phyloP scores from a whole-genome alignment of 2,329 filamentous ascomycete species.

The Nothomitra cinnamomea region DNA sequence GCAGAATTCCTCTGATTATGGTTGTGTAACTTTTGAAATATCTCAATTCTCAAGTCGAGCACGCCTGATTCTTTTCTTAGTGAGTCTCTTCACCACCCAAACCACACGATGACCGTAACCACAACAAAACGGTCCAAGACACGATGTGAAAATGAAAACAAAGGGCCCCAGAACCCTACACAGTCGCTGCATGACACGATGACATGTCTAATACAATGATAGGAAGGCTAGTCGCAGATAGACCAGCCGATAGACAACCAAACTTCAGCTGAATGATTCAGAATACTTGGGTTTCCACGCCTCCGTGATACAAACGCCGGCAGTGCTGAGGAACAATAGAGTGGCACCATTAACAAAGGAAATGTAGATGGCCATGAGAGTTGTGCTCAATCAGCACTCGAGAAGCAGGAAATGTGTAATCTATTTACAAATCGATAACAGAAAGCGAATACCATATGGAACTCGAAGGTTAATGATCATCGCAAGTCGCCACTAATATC shows the following conservation, averaged over 20 bases:
- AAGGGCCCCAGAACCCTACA: too few relatives aligned
- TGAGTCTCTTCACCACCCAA: too few relatives aligned
- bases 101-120: too few relatives aligned
- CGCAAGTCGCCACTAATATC: conserved; percentile 6
- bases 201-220: too few relatives aligned
- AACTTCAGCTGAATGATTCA: neutral
- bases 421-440: conserved; percentile 1
- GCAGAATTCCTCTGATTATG: too few relatives aligned
- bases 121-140: too few relatives aligned
- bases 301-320: neutral
- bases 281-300: neutral
- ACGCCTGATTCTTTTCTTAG: too few relatives aligned
- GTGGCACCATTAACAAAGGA: neutral
- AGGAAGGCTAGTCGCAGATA: too few relatives aligned
- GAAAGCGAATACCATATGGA: neutral
- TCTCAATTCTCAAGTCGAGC: too few relatives aligned
- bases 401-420: neutral
- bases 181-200: too few relatives aligned
- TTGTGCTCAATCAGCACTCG: neutral
- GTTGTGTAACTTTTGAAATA: too few relatives aligned
- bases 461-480: neutral
- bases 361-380: neutral
- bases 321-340: neutral
- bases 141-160: too few relatives aligned
- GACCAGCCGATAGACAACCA: neutral